Percentiles rank a stretch among this genome's conserved stretches.
phyloP scores from a whole-genome alignment of 78 protist genomes.

The Chrysochromulina parva region DNA sequence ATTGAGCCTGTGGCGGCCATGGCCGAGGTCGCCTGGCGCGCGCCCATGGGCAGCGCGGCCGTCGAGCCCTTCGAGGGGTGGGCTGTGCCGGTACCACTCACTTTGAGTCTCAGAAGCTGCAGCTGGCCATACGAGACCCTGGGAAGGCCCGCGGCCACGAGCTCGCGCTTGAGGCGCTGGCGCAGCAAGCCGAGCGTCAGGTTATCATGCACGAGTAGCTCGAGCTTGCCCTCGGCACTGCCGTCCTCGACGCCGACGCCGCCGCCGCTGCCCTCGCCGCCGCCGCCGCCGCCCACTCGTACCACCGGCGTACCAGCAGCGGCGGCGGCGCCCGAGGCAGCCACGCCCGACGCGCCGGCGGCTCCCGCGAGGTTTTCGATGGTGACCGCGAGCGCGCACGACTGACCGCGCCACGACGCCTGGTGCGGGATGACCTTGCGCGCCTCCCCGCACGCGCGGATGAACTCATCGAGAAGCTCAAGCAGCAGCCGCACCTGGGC shows the following conservation, averaged over 20 bases:
- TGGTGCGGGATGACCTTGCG: not conserved
- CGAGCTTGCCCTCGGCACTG: not conserved
- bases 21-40: no score
- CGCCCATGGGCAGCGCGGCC: no score
- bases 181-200: not conserved
- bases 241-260: no score
- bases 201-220: not conserved
- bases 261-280: no score
- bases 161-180: not conserved
- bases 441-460: not conserved
- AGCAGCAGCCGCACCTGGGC: not conserved
- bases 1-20: no score
- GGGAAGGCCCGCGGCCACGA: not conserved
- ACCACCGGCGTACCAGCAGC: no score
- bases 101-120: no score
- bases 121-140: not conserved
- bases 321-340: no score
- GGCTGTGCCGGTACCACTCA: no score
- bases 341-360: no score
- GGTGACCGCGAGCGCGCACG: not conserved
- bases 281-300: no score
- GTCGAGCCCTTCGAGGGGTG: no score
- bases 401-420: not conserved
- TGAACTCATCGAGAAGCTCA: not conserved
- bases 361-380: not conserved